phyloP scores from a whole-genome alignment of 2,329 filamentous ascomycete genomes.

The Bimuria novae-zelandiae region DNA sequence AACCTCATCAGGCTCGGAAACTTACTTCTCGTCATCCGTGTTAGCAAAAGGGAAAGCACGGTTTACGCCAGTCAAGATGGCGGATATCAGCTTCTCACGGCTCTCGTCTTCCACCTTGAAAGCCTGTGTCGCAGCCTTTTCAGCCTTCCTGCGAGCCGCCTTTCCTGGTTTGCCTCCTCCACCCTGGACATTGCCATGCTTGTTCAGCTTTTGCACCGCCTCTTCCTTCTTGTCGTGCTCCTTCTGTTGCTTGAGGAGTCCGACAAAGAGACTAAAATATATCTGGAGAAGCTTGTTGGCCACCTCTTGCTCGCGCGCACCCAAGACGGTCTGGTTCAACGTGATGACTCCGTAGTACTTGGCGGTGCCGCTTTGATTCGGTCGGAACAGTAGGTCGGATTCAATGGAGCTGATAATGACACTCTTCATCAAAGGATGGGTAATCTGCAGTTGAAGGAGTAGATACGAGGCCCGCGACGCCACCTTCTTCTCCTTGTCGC shows the following conservation, averaged over 20 bases:
- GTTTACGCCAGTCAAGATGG: slow-evolving; percentile 91
- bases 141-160: slow-evolving; percentile 54
- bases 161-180: slow-evolving; percentile 60
- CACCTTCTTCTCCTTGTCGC: slow-evolving; percentile 94
- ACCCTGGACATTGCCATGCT: slow-evolving; percentile 57
- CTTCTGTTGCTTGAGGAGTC: slow-evolving; percentile 70
- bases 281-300: slow-evolving; percentile 83
- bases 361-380: slow-evolving; percentile 83
- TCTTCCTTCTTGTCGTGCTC: slow-evolving; percentile 45
- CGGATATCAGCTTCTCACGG: slow-evolving; percentile 89
- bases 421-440: slow-evolving; percentile 91
- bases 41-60: slow-evolving; percentile 92
- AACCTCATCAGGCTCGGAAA: slow-evolving; percentile 8
- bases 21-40: slow-evolving; percentile 74
- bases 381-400: slow-evolving; percentile 82
- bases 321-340: slow-evolving; percentile 93
- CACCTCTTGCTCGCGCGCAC: slow-evolving; percentile 77
- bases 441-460: slow-evolving; percentile 84
- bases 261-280: slow-evolving; percentile 88
- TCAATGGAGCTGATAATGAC: slow-evolving; percentile 86
- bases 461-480: slow-evolving; percentile 91
- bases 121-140: slow-evolving; percentile 50
- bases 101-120: slow-evolving; percentile 64
- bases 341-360: slow-evolving; percentile 98
- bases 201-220: slow-evolving; percentile 51